phyloP scores from a whole-genome alignment of 176 grass and related monocot genomes.

The Rhynchospora tenuis region DNA sequence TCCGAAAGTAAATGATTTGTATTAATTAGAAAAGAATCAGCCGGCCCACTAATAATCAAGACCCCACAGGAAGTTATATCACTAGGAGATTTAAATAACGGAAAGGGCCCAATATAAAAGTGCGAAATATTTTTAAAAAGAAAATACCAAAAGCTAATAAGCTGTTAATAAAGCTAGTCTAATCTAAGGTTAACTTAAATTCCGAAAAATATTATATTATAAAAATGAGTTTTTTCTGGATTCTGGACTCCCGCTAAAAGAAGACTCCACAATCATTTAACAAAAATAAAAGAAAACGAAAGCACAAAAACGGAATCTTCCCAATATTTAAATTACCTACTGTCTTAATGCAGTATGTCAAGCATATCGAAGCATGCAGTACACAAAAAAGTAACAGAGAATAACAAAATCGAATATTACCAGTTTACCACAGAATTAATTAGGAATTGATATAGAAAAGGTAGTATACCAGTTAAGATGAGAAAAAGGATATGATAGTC shows the following conservation, averaged over 20 bases:
- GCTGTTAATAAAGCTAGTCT: no score
- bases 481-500: constrained; percentile 96
- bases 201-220: not conserved
- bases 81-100: not conserved
- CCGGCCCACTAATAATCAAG: no score
- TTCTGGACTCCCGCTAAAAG: not conserved
- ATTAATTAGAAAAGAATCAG: no score
- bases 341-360: not conserved
- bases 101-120: not conserved
- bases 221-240: not conserved
- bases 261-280: not conserved
- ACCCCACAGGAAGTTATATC: no score
- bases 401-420: not conserved
- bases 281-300: not conserved
- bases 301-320: not conserved
- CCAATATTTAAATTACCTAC: not conserved
- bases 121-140: not conserved
- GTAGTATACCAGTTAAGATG: not conserved
- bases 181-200: no score
- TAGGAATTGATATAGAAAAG: not conserved
- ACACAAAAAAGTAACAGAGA: not conserved
- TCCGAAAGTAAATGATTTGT: no score
- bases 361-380: not conserved
- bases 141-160: not conserved
- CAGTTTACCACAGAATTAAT: not conserved